Evolutionary conservation across 345 rosid genomes (phyloP).

Genomic region (Salix arbutifolia): DNA sequence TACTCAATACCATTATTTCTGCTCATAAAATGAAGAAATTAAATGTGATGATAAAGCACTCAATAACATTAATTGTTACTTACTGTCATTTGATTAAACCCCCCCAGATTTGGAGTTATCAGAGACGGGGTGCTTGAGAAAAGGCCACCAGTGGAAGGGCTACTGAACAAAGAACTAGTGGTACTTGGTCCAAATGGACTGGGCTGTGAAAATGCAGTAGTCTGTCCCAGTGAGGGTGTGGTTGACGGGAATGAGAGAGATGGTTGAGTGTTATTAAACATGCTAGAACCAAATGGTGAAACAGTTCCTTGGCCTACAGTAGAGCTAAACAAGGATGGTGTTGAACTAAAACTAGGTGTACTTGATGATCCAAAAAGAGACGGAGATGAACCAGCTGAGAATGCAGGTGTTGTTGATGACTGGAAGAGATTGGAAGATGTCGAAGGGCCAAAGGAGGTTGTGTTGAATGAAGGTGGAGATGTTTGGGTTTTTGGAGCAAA

Average conservation of each 20-base stretch:
- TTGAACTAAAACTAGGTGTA: conserved; percentile 51
- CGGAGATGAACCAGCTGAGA: conserved; percentile 41
- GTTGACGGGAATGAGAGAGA: conserved; percentile 52
- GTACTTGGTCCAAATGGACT: conserved; percentile 27
- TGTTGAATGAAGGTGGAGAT: conserved; percentile 33
- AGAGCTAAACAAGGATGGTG: conserved; percentile 53
- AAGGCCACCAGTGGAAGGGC: conserved; percentile 51
- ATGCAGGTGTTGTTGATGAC: conserved; percentile 44
- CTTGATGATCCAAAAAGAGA: conserved; percentile 46
- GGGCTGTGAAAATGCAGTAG: conserved; percentile 18
- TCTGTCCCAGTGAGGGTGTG: conserved; percentile 44
- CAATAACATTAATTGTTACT: conserved; percentile 19
- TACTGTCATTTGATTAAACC: conserved; percentile 53
- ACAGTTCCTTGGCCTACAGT: conserved; percentile 38
- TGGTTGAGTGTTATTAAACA: conserved; percentile 51
- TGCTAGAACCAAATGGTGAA: conserved; percentile 37
- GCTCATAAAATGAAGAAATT: not conserved
- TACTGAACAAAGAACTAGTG: conserved; percentile 42
- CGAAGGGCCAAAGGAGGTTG: conserved; percentile 25
- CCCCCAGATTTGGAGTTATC: conserved; percentile 39
- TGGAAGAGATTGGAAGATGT: conserved; percentile 48
- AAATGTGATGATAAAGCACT: not conserved
- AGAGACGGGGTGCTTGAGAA: conserved; percentile 51
- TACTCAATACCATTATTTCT: not conserved
- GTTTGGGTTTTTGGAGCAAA: conserved; percentile 46